Evolutionary conservation across 805 yeast species (phyloP).

Genomic region (Kodamaea kaohsiungensis): DNA sequence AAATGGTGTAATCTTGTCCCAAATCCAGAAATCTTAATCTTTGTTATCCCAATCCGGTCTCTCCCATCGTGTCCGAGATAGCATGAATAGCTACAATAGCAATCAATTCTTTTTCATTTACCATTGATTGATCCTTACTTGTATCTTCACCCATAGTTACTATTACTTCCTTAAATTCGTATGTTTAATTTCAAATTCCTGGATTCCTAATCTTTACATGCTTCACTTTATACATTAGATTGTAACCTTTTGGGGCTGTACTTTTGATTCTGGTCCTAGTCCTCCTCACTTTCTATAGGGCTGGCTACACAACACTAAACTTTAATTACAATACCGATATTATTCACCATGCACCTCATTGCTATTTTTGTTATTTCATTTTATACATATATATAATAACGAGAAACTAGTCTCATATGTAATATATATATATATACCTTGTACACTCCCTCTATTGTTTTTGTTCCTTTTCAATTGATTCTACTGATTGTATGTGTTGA

Average conservation of each 20-base stretch:
- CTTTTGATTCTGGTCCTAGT: background rate
- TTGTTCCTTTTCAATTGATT: background rate
- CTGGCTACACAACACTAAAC: background rate
- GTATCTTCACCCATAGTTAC: too few species aligned
- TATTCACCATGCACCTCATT: background rate
- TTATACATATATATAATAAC: background rate
- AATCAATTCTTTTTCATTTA: background rate
- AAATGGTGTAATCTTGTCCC: background rate
- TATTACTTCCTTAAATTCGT: too few species aligned
- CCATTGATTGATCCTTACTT: too few species aligned
- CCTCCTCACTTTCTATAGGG: too few species aligned
- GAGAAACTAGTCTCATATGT: too few species aligned
- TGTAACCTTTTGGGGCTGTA: too few species aligned
- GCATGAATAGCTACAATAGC: background rate
- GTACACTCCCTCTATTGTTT: background rate
- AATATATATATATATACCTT: background rate
- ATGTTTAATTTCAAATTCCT: too few species aligned
- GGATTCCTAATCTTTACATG: too few species aligned
- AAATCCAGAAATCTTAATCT: background rate
- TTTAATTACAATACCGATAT: background rate
- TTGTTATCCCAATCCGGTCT: background rate
- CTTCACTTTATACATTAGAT: too few species aligned
- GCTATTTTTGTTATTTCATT: background rate
- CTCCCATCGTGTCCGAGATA: background rate
- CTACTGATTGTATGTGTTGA: background rate